These are phyloP conservation scores for Candida sphagnicola DNA, from an alignment of 805 yeast genomes.

Conservation along the genomic window DNA sequence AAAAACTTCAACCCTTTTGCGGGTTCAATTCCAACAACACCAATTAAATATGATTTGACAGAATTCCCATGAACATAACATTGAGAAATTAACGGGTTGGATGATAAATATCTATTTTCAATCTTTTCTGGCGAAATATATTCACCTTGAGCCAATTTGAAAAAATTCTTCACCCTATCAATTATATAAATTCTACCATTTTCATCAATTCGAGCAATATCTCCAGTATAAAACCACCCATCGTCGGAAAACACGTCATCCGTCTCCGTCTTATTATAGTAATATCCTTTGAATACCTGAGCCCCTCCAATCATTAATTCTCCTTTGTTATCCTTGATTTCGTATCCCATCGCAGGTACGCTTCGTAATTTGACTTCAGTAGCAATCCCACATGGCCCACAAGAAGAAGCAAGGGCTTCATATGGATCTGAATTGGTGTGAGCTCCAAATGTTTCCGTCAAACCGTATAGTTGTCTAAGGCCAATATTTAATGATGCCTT, in stretches of 20 bases:
- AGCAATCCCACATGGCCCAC: slow-evolving; percentile 18
- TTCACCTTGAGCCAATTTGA: slow-evolving; percentile 47
- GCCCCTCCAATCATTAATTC: slow-evolving; percentile 65
- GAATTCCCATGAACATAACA: slow-evolving; percentile 61
- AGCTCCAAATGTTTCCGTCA: slow-evolving; percentile 26
- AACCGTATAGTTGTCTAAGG: slow-evolving; percentile 32
- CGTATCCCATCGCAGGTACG: slow-evolving; percentile 16
- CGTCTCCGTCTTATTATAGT: slow-evolving; percentile 54
- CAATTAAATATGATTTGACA: slow-evolving; percentile 51
- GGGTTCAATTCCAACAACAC: slow-evolving; percentile 55
- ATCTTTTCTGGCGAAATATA: slow-evolving; percentile 71
- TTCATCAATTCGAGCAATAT: slow-evolving; percentile 47
- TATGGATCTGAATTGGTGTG: slow-evolving; percentile 13
- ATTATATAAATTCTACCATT: slow-evolving; percentile 54
- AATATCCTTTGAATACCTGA: slow-evolving; percentile 54
- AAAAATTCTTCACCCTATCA: slow-evolving; percentile 73
- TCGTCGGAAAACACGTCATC: slow-evolving; percentile 46
- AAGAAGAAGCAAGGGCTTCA: slow-evolving; percentile 22
- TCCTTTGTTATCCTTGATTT: slow-evolving; percentile 12
- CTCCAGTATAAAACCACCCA: slow-evolving; percentile 63
- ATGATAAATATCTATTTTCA: slow-evolving; percentile 55
- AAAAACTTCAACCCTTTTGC: slow-evolving; percentile 19
- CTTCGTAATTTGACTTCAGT: slow-evolving; percentile 17
- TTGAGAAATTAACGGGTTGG: slow-evolving; percentile 46
- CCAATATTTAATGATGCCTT: slow-evolving; percentile 24